Evolutionary conservation across 495 filamentous ascomycete species (phyloP), one percentile per base, ranked within the genome.

Genomic region (Neurospora tetraspora): DNA sequence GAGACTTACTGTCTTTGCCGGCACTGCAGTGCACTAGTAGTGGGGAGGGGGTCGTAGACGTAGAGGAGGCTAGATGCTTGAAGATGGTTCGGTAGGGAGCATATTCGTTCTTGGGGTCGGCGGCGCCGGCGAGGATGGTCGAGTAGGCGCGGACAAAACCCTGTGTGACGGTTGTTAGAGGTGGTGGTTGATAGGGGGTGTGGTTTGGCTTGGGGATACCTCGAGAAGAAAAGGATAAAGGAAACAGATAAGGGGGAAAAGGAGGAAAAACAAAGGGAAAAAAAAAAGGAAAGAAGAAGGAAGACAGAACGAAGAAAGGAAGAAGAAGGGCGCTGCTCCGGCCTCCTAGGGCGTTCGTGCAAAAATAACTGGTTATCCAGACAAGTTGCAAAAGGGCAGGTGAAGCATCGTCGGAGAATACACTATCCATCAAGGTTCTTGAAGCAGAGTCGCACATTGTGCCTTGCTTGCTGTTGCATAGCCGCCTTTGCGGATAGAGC

Each of bases 81-180:
- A 84, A 71, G 43, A 86, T 82, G n/a, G 81, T 83, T 53, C 71
- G 76, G 76, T 82, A 85, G 3, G 84, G 83, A 20, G 73, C 70
- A 74, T 76, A 80, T 31, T 74, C 68, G 73, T 83, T 80, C 36
- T 69, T 73, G 14, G 77, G 79, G 4, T 79, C 74, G 37, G 78
- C 81, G 11, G 80, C 82, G 11, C 78, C 77, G 18, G 70, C 76
- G 9, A 90, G 79, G 59, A 89, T 88, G 27, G 82, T 82, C 39
- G 70, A 71, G 74, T 90, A 91, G 69, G 88, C 87, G 69, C 80
- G 80, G 20, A 87, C 81, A 69, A 89, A 90, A 8, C 86, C 88
- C 34, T 34, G 34, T 34, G 34, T 34, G 34, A 34, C 34, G 34
- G 5, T 34, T 34, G 5, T 34, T 34, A 34, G 34, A 34, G 34